Evolutionary conservation across 495 filamentous ascomycete genomes (phyloP), one percentile per base, ranked within the genome.

Genomic region (Lindgomyces ingoldianus): DNA sequence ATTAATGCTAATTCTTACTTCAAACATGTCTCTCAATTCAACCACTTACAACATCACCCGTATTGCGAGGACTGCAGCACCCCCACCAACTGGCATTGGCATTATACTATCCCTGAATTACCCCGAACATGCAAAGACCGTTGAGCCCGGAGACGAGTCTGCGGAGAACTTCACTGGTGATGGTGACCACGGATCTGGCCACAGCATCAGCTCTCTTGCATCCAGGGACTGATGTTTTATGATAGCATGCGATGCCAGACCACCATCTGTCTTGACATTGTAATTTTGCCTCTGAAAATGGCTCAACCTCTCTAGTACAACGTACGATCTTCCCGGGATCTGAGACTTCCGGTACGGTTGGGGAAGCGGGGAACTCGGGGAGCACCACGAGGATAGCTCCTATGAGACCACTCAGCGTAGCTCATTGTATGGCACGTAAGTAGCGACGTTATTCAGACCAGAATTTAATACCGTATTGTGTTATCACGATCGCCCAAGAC

Each of bases 1-100:
- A 69, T 69, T 69, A 57, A 70, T 9, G 22, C 19, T 16, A 36
- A 55, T 25, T 29, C 44, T 39, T 55, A 60, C 53, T 4, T 64
- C 48, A 29, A 56, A 44, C 52, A 16, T 27, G 42, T 21, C 49
- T 47, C 25, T 56, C 29, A 36, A 49, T 47, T 22, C 65, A 41
- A 56, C 56, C 66, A 59, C 66, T 60, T 19, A 65, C 44, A 47
- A 3, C n/a, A 24, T 46, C 10, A 12, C 22, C 44, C 44, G 11
- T 25, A 14, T 25, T 9, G 8, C 41, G 44, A 36, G 18, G 25
- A 33, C 1, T 30, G 24, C 52, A 29, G 29, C 6, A 27, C 4
- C 48, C 50, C 54, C 53, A 58, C 57, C 61, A 55, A 63, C 30
- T 22, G 19, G 50, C n/a, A 49, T 56, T 57, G 50, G 51, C 1